These are phyloP conservation scores for Fusarium clavum DNA, from an alignment of 2,329 filamentous ascomycete species.

Conservation along the genomic window DNA sequence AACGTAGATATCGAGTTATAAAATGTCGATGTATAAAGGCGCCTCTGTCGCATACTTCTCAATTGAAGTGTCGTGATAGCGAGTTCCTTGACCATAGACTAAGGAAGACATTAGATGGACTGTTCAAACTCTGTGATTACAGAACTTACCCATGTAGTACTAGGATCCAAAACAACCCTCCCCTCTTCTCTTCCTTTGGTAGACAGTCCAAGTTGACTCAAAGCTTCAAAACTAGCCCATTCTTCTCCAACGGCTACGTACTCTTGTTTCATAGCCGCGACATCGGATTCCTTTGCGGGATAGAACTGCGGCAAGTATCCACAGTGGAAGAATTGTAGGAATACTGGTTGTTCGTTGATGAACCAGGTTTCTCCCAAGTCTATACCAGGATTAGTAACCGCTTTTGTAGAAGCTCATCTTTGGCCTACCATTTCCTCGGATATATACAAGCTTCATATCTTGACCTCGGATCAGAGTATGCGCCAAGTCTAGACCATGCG, in stretches of 20 bases:
- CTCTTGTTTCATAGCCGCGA: conserved; percentile 7
- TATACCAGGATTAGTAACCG: not conserved
- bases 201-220: conserved; percentile 11
- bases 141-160: conserved; percentile 16
- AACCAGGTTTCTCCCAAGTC: conserved; percentile 33
- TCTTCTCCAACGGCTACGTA: conserved; percentile 27
- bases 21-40: conserved; percentile 10
- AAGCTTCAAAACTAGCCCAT: conserved; percentile 25
- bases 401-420: too few species aligned
- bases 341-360: conserved; percentile 21
- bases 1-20: conserved; percentile 19
- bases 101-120: accelerated
- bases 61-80: conserved; percentile 20
- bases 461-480: conserved; percentile 15
- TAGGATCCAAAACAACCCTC: conserved; percentile 6
- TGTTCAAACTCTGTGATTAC: too few species aligned
- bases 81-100: conserved; percentile 30
- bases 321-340: conserved; percentile 30
- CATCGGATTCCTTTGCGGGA: not conserved
- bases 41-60: conserved; percentile 27
- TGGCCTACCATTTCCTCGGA: conserved; percentile 26
- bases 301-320: conserved; percentile 26
- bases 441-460: conserved; percentile 11
- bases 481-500: conserved; percentile 14
- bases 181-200: conserved; percentile 15